phyloP scores from a whole-genome alignment of 495 filamentous ascomycete genomes.

The Saxispiralis lemnorum region DNA sequence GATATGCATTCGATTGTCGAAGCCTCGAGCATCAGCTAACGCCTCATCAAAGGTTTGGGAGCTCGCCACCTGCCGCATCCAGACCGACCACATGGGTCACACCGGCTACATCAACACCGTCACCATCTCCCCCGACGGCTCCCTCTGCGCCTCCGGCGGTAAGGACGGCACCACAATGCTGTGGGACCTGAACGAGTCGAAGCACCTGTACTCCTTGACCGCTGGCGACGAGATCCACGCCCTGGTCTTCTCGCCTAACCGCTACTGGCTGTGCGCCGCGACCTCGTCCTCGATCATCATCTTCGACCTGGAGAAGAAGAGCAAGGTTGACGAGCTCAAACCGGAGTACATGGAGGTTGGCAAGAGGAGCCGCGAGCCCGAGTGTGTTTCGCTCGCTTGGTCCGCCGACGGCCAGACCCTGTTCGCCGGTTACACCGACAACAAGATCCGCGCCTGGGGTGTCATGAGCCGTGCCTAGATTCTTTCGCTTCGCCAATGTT shows the following conservation, averaged over 20 bases:
- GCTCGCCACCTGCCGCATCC: conserved; percentile 94
- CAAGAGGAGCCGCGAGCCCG: conserved; percentile 97
- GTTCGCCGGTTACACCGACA: conserved; percentile 99
- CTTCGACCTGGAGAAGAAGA: conserved; percentile 99
- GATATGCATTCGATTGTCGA: background rate
- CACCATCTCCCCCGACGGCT: conserved; percentile 98
- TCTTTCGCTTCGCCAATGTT: background rate
- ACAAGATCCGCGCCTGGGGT: conserved; percentile 98
- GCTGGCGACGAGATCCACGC: conserved; percentile 99
- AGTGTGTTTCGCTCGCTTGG: conserved; percentile 96
- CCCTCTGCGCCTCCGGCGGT: conserved; percentile 95
- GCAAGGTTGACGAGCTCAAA: conserved; percentile 99
- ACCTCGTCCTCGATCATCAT: conserved; percentile 96
- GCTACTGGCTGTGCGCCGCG: conserved; percentile 99
- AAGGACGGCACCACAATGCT: conserved; percentile 99
- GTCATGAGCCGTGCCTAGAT: conserved; percentile 52
- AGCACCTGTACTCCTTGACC: conserved; percentile 99
- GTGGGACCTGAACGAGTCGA: conserved; percentile 99
- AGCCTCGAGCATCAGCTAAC: conserved; percentile 2
- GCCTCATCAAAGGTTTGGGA: conserved; percentile 70
- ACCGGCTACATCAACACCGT: conserved; percentile 99
- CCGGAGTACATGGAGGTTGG: conserved; percentile 89
- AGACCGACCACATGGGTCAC: conserved; percentile 99
- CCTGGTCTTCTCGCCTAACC: conserved; percentile 99
- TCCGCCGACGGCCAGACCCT: conserved; percentile 94